phyloP scores from a whole-genome alignment of 306 rosid species.

The Myrica gale region DNA sequence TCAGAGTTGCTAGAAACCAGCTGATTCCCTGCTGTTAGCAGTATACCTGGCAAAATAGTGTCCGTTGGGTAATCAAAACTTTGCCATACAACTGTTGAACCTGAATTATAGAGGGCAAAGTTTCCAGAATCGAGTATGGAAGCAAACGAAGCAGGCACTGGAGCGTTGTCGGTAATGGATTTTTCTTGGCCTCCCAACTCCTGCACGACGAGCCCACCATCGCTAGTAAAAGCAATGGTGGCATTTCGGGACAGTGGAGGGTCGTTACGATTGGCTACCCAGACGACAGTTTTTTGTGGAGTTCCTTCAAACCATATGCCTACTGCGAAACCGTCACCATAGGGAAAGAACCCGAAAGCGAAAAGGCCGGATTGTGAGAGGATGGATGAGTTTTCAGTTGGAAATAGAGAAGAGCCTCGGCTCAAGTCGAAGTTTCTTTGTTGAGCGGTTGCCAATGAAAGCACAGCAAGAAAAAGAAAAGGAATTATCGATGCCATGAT shows the following conservation, averaged over 20 bases:
- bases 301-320: neutral
- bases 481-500: too few relatives aligned
- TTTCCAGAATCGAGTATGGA: neutral
- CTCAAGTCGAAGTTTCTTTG: neutral
- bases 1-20: neutral
- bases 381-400: neutral
- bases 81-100: neutral
- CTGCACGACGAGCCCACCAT: neutral
- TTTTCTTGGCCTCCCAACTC: neutral
- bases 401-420: neutral
- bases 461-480: neutral
- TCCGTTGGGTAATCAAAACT: conserved; percentile 1
- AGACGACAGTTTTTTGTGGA: neutral
- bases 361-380: neutral
- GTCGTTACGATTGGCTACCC: neutral
- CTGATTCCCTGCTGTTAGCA: neutral
- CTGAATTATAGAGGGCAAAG: neutral
- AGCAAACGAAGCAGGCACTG: neutral
- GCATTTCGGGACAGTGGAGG: neutral
- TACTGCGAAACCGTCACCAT: neutral
- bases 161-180: neutral
- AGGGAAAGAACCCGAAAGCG: neutral
- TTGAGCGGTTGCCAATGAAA: neutral
- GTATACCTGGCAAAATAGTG: neutral
- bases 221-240: neutral